Evolutionary conservation across 2,329 filamentous ascomycete genomes (phyloP).

Genomic region (Elsinoe necatrix): DNA sequence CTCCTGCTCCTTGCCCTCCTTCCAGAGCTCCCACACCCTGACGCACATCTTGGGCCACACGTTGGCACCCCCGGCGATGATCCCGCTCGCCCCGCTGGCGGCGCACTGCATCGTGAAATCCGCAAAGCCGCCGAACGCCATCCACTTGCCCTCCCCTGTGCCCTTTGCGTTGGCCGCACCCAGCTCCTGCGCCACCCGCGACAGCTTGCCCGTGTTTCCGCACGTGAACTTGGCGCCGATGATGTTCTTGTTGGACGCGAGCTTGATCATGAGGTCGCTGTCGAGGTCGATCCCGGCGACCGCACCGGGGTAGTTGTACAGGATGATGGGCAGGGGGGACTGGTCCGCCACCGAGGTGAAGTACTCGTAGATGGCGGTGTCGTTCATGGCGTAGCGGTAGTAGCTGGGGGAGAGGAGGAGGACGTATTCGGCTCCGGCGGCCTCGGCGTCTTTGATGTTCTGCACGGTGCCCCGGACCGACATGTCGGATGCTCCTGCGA

Average conservation of each 20-base stretch:
- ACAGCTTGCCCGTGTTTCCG: slow-evolving; percentile 82
- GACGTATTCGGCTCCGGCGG: slow-evolving; percentile 69
- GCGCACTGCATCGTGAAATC: slow-evolving; percentile 82
- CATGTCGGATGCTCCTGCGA: slow-evolving; percentile 73
- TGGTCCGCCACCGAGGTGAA: slow-evolving; percentile 66
- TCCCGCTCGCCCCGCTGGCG: slow-evolving; percentile 68
- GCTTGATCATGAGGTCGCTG: slow-evolving; percentile 72
- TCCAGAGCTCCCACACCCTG: slow-evolving; percentile 68
- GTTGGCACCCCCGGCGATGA: slow-evolving; percentile 80
- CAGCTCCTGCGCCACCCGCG: slow-evolving; percentile 65
- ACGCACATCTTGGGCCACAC: slow-evolving; percentile 76
- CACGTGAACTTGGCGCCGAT: slow-evolving; percentile 88
- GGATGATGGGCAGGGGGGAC: slow-evolving; percentile 66
- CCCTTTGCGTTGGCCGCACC: slow-evolving; percentile 58
- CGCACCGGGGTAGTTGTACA: slow-evolving; percentile 88
- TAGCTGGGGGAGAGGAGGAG: slow-evolving; percentile 75
- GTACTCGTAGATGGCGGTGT: slow-evolving; percentile 64
- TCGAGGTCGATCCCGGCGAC: slow-evolving; percentile 84
- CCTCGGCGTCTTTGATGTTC: slow-evolving; percentile 57
- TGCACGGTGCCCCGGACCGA: slow-evolving; percentile 74
- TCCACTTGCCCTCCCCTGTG: slow-evolving; percentile 47
- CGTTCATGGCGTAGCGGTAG: slow-evolving; percentile 69
- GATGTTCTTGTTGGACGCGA: slow-evolving; percentile 66
- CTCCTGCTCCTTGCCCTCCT: slow-evolving; percentile 64
- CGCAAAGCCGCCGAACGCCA: slow-evolving; percentile 80